phyloP scores from a whole-genome alignment of 1,139 yeast species.

The Kodamaea alishanica region DNA sequence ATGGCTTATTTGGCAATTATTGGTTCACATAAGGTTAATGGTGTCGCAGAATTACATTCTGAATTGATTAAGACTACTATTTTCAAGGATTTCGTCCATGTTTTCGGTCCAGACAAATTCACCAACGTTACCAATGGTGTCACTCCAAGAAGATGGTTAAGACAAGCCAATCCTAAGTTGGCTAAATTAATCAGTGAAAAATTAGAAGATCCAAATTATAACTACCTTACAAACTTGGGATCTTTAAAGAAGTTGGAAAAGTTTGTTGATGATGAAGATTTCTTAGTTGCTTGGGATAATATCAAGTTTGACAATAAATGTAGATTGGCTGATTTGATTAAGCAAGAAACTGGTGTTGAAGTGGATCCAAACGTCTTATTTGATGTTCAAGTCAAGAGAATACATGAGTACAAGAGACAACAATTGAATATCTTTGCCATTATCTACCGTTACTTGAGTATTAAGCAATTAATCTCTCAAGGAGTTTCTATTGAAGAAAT shows the following conservation, averaged over 20 bases:
- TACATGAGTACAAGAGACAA: conserved; percentile 94
- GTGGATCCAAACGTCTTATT: conserved; percentile 74
- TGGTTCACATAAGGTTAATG: conserved; percentile 91
- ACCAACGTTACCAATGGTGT: conserved; percentile 93
- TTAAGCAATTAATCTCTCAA: conserved; percentile 59
- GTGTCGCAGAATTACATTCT: conserved; percentile 94
- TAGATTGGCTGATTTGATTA: conserved; percentile 66
- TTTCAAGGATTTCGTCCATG: conserved; percentile 81
- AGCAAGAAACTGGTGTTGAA: conserved; percentile 62
- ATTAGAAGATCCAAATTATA: conserved; percentile 60
- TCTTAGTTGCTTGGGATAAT: conserved; percentile 66
- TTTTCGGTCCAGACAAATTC: conserved; percentile 79
- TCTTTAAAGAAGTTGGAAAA: conserved; percentile 64
- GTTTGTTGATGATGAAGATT: conserved; percentile 63
- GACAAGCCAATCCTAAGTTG: conserved; percentile 85
- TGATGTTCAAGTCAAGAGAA: conserved; percentile 91
- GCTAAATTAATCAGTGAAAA: conserved; percentile 68
- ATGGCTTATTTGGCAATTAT: conserved; percentile 91
- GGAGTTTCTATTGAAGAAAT: conserved; percentile 55
- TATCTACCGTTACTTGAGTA: conserved; percentile 72
- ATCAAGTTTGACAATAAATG: conserved; percentile 71
- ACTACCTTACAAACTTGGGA: conserved; percentile 66
- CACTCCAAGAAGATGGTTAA: conserved; percentile 95
- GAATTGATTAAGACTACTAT: conserved; percentile 86
- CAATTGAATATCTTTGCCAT: conserved; percentile 90